Percentiles rank a stretch among this genome's conserved stretches.
Evolutionary conservation across 2,329 filamentous ascomycete genomes (phyloP).

Genomic region (Aspergillus spinulosporus): DNA sequence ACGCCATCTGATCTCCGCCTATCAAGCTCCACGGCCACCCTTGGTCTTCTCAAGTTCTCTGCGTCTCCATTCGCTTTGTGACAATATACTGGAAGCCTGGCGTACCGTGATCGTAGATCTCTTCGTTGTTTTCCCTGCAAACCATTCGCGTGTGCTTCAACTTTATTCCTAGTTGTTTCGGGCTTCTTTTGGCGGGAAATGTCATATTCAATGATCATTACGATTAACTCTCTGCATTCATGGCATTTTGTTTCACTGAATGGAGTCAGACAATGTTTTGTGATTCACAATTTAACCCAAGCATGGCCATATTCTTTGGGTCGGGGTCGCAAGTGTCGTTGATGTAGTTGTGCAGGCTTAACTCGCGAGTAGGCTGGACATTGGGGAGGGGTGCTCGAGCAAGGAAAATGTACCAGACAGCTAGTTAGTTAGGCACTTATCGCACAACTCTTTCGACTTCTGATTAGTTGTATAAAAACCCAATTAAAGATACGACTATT

Average conservation of each 20-base stretch:
- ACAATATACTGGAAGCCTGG: constrained; percentile 41
- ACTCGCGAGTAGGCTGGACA: constrained; percentile 4
- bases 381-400: not conserved
- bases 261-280: constrained; percentile 27
- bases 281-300: constrained; percentile 24
- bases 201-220: constrained; percentile 42
- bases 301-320: constrained; percentile 19
- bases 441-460: not conserved
- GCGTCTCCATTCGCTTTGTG: constrained; percentile 32
- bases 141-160: constrained; percentile 26
- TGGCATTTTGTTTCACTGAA: constrained; percentile 36
- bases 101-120: constrained; percentile 43
- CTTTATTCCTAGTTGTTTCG: constrained; percentile 23
- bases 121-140: constrained; percentile 27
- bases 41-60: constrained; percentile 30
- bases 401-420: not conserved
- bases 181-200: constrained; percentile 32
- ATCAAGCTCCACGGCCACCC: constrained; percentile 26
- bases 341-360: constrained; percentile 16
- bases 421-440: not conserved
- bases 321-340: constrained; percentile 15
- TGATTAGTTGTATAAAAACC: not conserved
- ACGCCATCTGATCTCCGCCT: constrained; percentile 71
- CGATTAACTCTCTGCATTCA: constrained; percentile 40
- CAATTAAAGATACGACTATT: too few species aligned